phyloP scores from a whole-genome alignment of 352 stramenopile genomes.

The Pythium coloratum region DNA sequence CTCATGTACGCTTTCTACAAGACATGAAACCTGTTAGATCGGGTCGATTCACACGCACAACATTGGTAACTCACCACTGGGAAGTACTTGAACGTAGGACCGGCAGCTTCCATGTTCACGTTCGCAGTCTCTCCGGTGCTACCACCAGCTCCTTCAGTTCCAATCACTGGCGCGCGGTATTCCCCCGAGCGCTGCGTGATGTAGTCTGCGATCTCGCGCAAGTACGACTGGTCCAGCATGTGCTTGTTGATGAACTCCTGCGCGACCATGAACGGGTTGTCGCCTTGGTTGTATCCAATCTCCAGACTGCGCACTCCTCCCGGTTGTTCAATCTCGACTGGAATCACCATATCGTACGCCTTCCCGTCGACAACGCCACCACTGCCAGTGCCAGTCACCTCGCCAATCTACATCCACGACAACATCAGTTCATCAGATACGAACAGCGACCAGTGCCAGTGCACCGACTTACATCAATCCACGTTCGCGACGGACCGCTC shows the following conservation, averaged over 20 bases:
- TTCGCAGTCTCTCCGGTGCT: constrained; percentile 9
- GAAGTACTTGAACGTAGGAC: constrained; percentile 61
- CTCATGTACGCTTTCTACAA: constrained; percentile 83
- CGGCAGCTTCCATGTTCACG: constrained; percentile 7
- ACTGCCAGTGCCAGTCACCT: constrained; percentile 86
- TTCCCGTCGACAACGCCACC: constrained; percentile 90
- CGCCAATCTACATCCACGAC: constrained; percentile 52
- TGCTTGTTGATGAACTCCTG: constrained; percentile 97
- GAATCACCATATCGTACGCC: constrained; percentile 95
- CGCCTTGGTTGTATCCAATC: constrained; percentile 97
- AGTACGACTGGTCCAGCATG: constrained; percentile 92
- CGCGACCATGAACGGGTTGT: constrained; percentile 96
- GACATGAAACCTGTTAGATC: not conserved
- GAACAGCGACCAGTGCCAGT: not conserved
- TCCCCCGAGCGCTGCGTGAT: constrained; percentile 91
- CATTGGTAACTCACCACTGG: constrained; percentile 40
- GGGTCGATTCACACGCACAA: not conserved
- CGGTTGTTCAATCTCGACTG: constrained; percentile 95
- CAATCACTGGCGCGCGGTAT: constrained; percentile 68
- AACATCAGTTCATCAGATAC: not conserved
- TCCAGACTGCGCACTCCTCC: constrained; percentile 92
- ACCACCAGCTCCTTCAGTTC: constrained; percentile 21
- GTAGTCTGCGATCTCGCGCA: constrained; percentile 95
- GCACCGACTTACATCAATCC: constrained; percentile 90
- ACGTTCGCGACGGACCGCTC: constrained; percentile 88